phyloP scores from a whole-genome alignment of 164 flowering plant genomes.

The Vitis cinerea region DNA sequence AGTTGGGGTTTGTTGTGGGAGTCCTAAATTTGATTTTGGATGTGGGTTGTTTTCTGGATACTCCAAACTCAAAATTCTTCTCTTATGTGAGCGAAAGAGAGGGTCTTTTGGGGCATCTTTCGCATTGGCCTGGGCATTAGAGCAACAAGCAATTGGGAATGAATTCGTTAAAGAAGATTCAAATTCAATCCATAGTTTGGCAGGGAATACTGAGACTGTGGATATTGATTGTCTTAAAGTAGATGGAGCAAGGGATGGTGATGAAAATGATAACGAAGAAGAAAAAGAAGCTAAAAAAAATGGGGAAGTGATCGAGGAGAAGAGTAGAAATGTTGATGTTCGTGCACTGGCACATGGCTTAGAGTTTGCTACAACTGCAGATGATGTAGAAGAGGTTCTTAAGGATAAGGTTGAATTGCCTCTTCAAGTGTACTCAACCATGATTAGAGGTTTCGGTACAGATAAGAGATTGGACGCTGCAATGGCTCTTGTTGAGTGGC shows the following conservation, averaged over 20 bases:
- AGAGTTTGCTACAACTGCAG: constrained; percentile 49
- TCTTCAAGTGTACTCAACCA: constrained; percentile 63
- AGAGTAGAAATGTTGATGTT: constrained; percentile 55
- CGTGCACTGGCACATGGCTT: constrained; percentile 60
- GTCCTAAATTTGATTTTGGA: constrained; percentile 14
- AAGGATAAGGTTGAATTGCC: constrained; percentile 63
- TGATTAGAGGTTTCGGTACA: constrained; percentile 73
- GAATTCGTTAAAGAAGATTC: constrained; percentile 24
- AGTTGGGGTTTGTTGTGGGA: constrained; percentile 12
- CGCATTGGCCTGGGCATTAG: constrained; percentile 39
- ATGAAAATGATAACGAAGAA: constrained; percentile 1
- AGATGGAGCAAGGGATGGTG: constrained; percentile 14
- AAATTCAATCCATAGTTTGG: constrained; percentile 16
- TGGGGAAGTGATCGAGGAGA: constrained; percentile 17
- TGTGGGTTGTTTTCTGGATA: constrained; percentile 18
- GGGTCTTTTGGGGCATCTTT: constrained; percentile 18
- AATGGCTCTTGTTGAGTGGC: constrained; percentile 78
- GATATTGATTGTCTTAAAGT: constrained; percentile 10
- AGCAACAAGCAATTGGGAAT: constrained; percentile 36
- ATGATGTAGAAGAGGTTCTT: constrained; percentile 78
- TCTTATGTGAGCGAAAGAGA: constrained; percentile 22
- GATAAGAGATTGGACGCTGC: constrained; percentile 63
- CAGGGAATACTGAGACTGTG: constrained; percentile 10
- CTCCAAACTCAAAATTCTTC: constrained; percentile 19
- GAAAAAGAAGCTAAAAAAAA: background rate